Evolutionary conservation across 805 yeast species (phyloP).

Genomic region (Kodamaea kaohsiungensis): DNA sequence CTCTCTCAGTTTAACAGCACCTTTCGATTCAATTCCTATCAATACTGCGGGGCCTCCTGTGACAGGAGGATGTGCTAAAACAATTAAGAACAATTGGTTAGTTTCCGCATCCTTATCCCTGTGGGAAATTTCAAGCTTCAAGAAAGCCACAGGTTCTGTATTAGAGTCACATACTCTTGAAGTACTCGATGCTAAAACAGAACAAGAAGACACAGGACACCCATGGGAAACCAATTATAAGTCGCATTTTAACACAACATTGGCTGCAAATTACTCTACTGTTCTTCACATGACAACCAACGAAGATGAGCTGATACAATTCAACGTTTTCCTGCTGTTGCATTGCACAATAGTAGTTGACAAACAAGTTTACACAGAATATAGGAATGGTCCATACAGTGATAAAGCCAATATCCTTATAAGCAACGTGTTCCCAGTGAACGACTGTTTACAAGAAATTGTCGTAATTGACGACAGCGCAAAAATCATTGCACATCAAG

Average conservation of each 20-base stretch:
- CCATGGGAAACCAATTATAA: slow-evolving; percentile 4
- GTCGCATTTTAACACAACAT: slow-evolving; percentile 1
- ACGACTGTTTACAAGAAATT: slow-evolving; percentile 2
- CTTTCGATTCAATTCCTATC: slow-evolving; percentile 2
- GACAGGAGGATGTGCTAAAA: not conserved
- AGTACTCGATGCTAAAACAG: not conserved
- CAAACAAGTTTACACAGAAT: slow-evolving; percentile 2
- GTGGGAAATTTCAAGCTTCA: slow-evolving; percentile 7
- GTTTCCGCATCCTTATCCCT: slow-evolving; percentile 3
- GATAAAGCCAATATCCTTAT: not conserved
- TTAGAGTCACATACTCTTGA: not conserved
- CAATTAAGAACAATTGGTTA: not conserved
- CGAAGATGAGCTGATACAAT: not conserved
- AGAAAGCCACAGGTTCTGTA: not conserved
- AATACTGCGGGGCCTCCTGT: not conserved
- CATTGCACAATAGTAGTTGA: slow-evolving; percentile 4
- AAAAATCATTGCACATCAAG: slow-evolving; percentile 6
- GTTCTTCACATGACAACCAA: slow-evolving; percentile 2
- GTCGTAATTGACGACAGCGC: slow-evolving; percentile 5
- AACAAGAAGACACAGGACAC: slow-evolving; percentile 3
- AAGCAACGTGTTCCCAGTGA: not conserved
- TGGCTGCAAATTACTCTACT: slow-evolving; percentile 1
- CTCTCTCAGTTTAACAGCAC: slow-evolving; percentile 14
- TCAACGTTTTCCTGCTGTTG: slow-evolving; percentile 6
- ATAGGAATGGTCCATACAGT: slow-evolving; percentile 3